phyloP scores from a whole-genome alignment of 768 basidiomycete genomes.

The Auricularia cornea region DNA sequence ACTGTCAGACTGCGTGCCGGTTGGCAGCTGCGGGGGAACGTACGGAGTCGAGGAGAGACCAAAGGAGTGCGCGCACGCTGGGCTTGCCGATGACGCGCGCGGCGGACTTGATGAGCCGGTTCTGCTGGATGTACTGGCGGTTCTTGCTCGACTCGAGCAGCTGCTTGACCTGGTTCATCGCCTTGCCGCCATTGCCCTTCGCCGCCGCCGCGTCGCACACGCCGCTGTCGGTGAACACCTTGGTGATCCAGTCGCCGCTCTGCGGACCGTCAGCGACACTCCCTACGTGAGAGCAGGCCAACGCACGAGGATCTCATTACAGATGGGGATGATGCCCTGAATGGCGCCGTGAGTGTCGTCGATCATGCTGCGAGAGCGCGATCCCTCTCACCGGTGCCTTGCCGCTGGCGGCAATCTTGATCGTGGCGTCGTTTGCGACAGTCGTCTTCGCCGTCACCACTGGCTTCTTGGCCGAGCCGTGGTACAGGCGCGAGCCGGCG shows the following conservation, averaged over 20 bases:
- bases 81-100: neutral
- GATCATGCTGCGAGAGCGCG: neutral
- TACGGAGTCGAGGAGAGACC: neutral
- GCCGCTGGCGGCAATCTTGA: neutral
- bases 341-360: neutral
- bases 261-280: neutral
- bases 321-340: neutral
- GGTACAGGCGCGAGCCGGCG: neutral
- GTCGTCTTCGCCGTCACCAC: neutral
- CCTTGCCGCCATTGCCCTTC: neutral
- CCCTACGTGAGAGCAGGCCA: neutral
- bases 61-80: neutral
- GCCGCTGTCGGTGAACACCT: neutral
- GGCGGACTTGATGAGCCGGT: neutral
- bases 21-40: neutral
- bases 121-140: neutral
- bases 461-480: neutral
- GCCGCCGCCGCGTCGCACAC: constrained; percentile 4
- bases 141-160: neutral
- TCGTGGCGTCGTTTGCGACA: neutral
- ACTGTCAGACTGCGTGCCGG: neutral
- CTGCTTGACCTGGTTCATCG: neutral
- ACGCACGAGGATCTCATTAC: neutral
- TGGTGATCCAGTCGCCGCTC: neutral
- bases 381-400: neutral